A percentile compares a stretch with the other conserved stretches of the same genome.
Evolutionary conservation across 2,329 filamentous ascomycete genomes (phyloP).

Genomic region (Tolypocladium album): DNA sequence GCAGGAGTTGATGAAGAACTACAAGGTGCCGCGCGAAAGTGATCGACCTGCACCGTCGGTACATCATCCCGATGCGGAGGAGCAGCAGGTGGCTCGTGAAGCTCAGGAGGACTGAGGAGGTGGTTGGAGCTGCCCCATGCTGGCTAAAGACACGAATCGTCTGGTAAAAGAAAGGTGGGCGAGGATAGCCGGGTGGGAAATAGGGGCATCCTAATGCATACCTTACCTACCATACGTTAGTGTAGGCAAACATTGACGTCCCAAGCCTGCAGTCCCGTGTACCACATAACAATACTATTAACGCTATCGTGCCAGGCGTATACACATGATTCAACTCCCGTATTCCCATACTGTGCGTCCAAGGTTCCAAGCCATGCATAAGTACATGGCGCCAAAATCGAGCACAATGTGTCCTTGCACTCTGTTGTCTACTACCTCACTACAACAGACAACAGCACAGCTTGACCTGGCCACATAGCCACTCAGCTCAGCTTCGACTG

Average conservation of each 20-base stretch:
- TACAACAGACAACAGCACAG: neutral
- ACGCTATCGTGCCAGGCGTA: neutral
- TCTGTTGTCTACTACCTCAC: neutral
- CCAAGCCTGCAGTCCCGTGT: neutral
- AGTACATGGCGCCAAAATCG: neutral
- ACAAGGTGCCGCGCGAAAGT: slow-evolving; percentile 43
- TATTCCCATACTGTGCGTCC: neutral
- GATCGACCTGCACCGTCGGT: slow-evolving; percentile 36
- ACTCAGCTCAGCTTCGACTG: neutral
- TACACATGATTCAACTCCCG: neutral
- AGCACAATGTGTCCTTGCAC: neutral
- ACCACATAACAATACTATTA: neutral
- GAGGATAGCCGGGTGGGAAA: no score
- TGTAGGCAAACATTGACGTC: neutral
- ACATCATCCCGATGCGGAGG: slow-evolving; percentile 17
- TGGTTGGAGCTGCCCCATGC: neutral
- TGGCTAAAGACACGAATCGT: neutral
- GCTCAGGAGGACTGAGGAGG: slow-evolving; percentile 8
- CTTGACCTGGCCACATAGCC: no score
- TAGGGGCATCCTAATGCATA: neutral
- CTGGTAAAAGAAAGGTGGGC: neutral
- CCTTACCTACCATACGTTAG: neutral
- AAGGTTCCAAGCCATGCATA: neutral
- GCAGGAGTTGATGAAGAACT: slow-evolving; percentile 59
- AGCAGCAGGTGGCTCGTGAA: slow-evolving; percentile 14